Base-by-base conservation (phyloP, 495 filamentous ascomycete species). In the Neurospora sp. region DNA sequence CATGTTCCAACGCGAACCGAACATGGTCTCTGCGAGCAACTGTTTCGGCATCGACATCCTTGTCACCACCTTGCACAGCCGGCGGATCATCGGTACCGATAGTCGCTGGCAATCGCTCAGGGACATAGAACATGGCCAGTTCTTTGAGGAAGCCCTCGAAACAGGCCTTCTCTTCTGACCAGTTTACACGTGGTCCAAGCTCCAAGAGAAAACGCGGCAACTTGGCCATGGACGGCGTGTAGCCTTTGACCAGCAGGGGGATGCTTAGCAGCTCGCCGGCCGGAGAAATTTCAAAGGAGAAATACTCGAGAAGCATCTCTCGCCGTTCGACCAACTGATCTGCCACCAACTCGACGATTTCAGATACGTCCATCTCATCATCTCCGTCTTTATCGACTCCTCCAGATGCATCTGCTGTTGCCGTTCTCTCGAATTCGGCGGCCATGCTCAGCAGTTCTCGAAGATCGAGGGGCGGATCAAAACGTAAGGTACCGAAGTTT, bases 241-340 rank as follows among this genome's bases (percentile, higher is more conserved):
- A 99, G 4, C 93, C 94, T 82, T 93, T 97, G 46, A 97, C 81
- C 27, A 99, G 83, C 4, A 99, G 85, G 1, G 96, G 96, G 69
- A 99, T 90, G 71, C 88, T 88, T 16, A 89, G 82, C 11, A 99
- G 84, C 72, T 96, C 88, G 20, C 95, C 96, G 1, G 91, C 85
- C 12, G 87, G 88, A 5, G 91, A 92, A 66, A 99, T 90, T 71
- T 96, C 89, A 69, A 99, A 80, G 16, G 90, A 88, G 84, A 99
- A 98, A 82, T 99, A 99, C 80, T 98, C 95, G 35, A 88, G 82
- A 3, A 99, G 88, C 93, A 99, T 96, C 74, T 94, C 91, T 20
- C 93, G 87, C 5, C 91, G 87, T 42, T 90, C 87, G 39, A 97
- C 85, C 18, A 99, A 87, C 74, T 87, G 84, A 6, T 79, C 77